A percentile compares a stretch with the other conserved stretches of the same genome.
phyloP scores from a whole-genome alignment of 2,329 filamentous ascomycete genomes.

The Orbilia ellipsospora region DNA sequence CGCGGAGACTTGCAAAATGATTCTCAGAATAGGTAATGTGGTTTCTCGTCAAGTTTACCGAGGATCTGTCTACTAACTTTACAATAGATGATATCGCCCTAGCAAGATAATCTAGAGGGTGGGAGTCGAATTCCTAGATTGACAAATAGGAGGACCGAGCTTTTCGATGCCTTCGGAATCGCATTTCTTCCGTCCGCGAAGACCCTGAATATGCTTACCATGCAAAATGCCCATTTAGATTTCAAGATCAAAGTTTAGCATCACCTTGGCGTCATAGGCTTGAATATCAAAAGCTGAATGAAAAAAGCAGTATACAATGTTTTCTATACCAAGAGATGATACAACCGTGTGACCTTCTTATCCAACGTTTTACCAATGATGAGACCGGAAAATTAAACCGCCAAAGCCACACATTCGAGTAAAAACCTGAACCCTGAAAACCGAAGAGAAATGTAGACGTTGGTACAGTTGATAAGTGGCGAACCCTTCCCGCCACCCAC shows the following conservation, averaged over 20 bases:
- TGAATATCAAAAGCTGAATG: conserved; percentile 50
- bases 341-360: too few relatives aligned
- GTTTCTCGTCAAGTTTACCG: not conserved
- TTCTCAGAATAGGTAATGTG: conserved; percentile 69
- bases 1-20: conserved; percentile 98
- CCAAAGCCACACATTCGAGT: conserved; percentile 24
- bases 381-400: conserved; percentile 5
- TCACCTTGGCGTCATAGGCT: conserved; percentile 55
- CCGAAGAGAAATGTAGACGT: not conserved
- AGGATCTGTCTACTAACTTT: conserved; percentile 11
- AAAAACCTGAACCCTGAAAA: not conserved
- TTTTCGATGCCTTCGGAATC: conserved; percentile 3
- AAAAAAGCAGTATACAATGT: conserved; percentile 16
- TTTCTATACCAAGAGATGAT: not conserved
- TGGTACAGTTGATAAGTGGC: not conserved
- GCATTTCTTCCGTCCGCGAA: conserved; percentile 11
- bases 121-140: conserved; percentile 1
- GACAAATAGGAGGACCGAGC: conserved; percentile 2
- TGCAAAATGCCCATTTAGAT: conserved; percentile 52
- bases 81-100: conserved; percentile 52
- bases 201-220: conserved; percentile 3
- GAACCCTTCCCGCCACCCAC: conserved; percentile 24
- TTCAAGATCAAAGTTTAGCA: conserved; percentile 50
- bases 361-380: too few relatives aligned
- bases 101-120: conserved; percentile 33